phyloP scores from a whole-genome alignment of 192 early-diverging fungal species.

The Umbelopsis ramanniana region DNA sequence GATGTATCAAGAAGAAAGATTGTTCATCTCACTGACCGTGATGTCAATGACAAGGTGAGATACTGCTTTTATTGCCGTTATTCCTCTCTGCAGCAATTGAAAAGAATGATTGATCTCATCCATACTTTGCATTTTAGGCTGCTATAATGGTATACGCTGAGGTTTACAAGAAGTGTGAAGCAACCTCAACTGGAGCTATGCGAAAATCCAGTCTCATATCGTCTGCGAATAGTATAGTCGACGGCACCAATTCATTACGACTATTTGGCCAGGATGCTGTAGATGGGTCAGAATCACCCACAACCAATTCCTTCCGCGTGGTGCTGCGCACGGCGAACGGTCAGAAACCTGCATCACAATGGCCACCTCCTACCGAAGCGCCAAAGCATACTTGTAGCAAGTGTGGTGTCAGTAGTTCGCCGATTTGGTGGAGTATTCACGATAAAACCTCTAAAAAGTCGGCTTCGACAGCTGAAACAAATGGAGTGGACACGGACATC shows the following conservation, averaged over 20 bases:
- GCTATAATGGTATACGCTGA: constrained; percentile 36
- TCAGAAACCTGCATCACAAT: constrained; percentile 22
- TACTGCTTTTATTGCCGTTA: background rate
- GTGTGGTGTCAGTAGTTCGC: constrained; percentile 38
- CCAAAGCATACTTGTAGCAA: constrained; percentile 27
- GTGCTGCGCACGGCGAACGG: constrained; percentile 26
- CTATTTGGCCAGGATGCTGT: constrained; percentile 11
- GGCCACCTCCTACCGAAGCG: background rate
- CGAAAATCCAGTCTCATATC: constrained; percentile 41
- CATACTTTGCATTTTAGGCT: constrained; percentile 28
- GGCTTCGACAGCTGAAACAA: background rate
- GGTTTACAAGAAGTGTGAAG: constrained; percentile 47
- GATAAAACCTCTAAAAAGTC: background rate
- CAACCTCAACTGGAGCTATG: constrained; percentile 46
- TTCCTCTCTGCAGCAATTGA: background rate
- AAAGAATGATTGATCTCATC: constrained; percentile 25
- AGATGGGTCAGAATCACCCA: constrained; percentile 15
- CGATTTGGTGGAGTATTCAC: constrained; percentile 51
- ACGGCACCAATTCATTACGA: background rate
- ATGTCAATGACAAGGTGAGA: constrained; percentile 3
- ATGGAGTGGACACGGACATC: background rate
- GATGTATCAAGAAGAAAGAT: constrained; percentile 39
- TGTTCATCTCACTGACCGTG: constrained; percentile 28
- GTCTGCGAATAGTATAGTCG: background rate
- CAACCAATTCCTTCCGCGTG: constrained; percentile 11